phyloP scores from a whole-genome alignment of 139 green algal species.

The Chlamydomonas asymmetrica region DNA sequence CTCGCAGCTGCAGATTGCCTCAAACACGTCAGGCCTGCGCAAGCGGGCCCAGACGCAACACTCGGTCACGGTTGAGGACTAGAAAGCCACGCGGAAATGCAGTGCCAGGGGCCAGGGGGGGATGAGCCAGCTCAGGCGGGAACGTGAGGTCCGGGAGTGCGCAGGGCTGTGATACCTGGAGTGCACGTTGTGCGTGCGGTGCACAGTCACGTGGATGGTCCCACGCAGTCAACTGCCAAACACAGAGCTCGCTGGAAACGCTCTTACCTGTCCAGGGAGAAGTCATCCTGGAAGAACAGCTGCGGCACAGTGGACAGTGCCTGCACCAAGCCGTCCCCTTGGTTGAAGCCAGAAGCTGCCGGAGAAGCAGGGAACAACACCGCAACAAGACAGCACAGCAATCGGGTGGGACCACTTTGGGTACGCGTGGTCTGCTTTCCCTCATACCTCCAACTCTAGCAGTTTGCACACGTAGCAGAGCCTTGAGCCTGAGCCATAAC shows the following conservation, averaged over 20 bases:
- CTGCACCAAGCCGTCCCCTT: constrained; percentile 74
- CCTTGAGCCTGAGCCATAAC: neutral
- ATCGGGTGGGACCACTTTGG: neutral
- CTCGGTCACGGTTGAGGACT: too few relatives aligned
- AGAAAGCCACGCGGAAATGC: neutral
- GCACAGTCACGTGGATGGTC: neutral
- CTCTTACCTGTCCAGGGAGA: constrained; percentile 56
- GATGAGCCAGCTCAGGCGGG: neutral
- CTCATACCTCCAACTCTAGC: too few relatives aligned
- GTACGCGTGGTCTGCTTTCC: neutral
- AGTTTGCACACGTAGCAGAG: too few relatives aligned
- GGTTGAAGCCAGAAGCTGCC: constrained; percentile 1
- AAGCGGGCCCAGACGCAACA: too few relatives aligned
- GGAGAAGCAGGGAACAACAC: constrained; percentile 37
- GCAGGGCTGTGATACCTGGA: neutral
- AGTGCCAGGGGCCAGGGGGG: neutral
- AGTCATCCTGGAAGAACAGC: constrained; percentile 79
- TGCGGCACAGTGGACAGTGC: constrained; percentile 71
- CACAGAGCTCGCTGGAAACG: neutral
- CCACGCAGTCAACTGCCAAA: neutral
- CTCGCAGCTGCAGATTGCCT: constrained; percentile 41
- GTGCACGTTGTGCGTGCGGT: neutral
- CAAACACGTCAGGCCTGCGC: constrained; percentile 58
- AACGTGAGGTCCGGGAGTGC: neutral
- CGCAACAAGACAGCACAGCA: constrained; percentile 23